phyloP scores from a whole-genome alignment of 2,329 filamentous ascomycete species.

The Alternaria sp. region DNA sequence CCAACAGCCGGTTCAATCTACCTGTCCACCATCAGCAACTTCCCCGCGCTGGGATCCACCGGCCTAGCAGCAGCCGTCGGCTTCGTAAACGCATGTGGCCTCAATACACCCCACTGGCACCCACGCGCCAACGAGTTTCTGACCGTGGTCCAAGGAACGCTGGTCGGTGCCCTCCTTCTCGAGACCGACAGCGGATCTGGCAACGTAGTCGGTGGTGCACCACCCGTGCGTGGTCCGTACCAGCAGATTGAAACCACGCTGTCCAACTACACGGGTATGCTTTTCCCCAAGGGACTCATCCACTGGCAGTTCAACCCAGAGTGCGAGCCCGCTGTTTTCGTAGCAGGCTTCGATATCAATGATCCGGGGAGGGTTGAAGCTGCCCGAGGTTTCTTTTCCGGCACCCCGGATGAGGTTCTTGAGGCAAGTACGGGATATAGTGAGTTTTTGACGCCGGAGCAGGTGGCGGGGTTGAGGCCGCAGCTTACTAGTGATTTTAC shows the following conservation, averaged over 20 bases:
- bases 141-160: slow-evolving; percentile 48
- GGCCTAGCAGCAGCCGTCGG: slow-evolving; percentile 62
- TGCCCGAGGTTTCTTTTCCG: slow-evolving; percentile 47
- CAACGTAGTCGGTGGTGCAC: slow-evolving; percentile 28
- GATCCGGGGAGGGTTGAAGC: slow-evolving; percentile 49
- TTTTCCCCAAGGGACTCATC: slow-evolving; percentile 53
- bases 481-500: slow-evolving; percentile 31
- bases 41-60: slow-evolving; percentile 65
- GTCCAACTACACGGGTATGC: slow-evolving; percentile 50
- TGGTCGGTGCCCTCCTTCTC: slow-evolving; percentile 51
- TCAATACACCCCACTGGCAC: slow-evolving; percentile 57
- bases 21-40: slow-evolving; percentile 64
- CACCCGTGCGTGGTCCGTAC: slow-evolving; percentile 27
- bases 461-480: slow-evolving; percentile 23
- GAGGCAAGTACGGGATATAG: slow-evolving; percentile 25
- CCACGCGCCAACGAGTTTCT: slow-evolving; percentile 54
- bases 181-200: slow-evolving; percentile 45
- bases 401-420: slow-evolving; percentile 29
- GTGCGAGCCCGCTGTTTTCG: slow-evolving; percentile 52
- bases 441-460: slow-evolving; percentile 29
- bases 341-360: slow-evolving; percentile 49
- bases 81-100: slow-evolving; percentile 62
- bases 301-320: slow-evolving; percentile 56
- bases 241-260: slow-evolving; percentile 49
- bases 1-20: slow-evolving; percentile 59